Base-by-base conservation (phyloP, 257 asterid species). In the Linderniella brevidens region DNA sequence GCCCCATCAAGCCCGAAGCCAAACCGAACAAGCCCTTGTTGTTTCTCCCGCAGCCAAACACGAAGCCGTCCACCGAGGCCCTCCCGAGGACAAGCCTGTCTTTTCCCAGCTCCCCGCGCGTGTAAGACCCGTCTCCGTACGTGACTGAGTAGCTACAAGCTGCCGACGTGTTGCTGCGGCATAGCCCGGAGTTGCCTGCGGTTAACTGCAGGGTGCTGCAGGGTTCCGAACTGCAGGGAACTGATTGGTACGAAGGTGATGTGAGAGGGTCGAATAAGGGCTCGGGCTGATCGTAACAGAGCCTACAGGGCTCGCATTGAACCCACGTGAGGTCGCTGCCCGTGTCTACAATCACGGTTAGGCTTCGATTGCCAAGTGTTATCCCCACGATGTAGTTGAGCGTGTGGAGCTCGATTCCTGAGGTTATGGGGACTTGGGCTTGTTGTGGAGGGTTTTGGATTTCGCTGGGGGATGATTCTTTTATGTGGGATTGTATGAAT, bases 251-350 rank as follows among this genome's bases (percentile, higher is more conserved):
- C 0, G 86, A 77, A 54, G 80, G 70, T 0, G 95, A 87, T 1
- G 19, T 12, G 19, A 46, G 13, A 11, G 97, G 95, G 63, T 77
- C 53, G 72, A 73, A 87, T 13, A 86, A 71, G 9, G 97, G 92
- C 41, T 82, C 92, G 5, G 86, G 81, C 48, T 87, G 97, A 20
- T 63, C 57, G 61, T 87, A 78, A 55, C 97, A 83, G 6, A 62
- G 43, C 39, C 61, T 72, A 47, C 93, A 87, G 39, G 97, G 97
- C 50, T 79, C 87, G 59, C 95, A 87, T 49, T 87, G 97, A 13
- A 80, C 80, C 97, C 95, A 87, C 12, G 93, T 80, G 8, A 87
- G 68, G 48, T 87, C 95, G 46, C 92, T 79, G 29, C 97, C 95
- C 0, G 93, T 87, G 64, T 87, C 97, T 0, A 87, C 83, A 6